A percentile compares a stretch with the other conserved stretches of the same genome.
Conservation (phyloP, 257 asterid genomes). For the Linaria vulgaris region DNA sequence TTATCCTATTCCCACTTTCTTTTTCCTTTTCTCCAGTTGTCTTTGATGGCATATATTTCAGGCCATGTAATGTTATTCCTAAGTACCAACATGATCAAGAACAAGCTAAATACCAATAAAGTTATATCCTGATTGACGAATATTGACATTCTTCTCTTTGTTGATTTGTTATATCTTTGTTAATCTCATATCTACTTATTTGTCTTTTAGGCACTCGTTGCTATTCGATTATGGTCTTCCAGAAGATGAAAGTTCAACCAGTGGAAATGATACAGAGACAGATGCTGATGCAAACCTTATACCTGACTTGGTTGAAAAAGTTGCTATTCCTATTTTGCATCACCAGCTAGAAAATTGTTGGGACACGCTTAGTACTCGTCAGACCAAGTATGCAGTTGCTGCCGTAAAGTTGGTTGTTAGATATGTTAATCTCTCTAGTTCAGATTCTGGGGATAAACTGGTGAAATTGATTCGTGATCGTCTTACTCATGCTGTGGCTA, state of each 20-base stretch:
- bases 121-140: no score
- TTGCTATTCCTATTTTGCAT: conserved; percentile 85
- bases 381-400: conserved; percentile 73
- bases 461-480: conserved; percentile 74
- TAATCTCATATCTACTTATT: neutral
- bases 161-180: neutral
- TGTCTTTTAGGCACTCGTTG: conserved; percentile 69
- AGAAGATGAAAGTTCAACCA: conserved; percentile 48
- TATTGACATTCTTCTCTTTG: no score
- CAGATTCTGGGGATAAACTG: conserved; percentile 62
- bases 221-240: conserved; percentile 71
- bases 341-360: conserved; percentile 74
- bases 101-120: no score
- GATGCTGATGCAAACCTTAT: conserved; percentile 83
- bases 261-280: conserved; percentile 48
- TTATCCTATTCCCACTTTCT: no score
- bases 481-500: conserved; percentile 72
- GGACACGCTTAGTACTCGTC: conserved; percentile 86
- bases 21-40: no score
- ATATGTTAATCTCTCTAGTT: conserved; percentile 68
- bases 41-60: no score
- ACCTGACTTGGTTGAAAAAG: conserved; percentile 78
- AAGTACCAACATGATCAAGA: no score
- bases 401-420: conserved; percentile 65
- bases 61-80: no score